These are phyloP conservation scores for Ceriops zippeliana DNA, from an alignment of 345 rosid species.

Conservation along the genomic window DNA sequence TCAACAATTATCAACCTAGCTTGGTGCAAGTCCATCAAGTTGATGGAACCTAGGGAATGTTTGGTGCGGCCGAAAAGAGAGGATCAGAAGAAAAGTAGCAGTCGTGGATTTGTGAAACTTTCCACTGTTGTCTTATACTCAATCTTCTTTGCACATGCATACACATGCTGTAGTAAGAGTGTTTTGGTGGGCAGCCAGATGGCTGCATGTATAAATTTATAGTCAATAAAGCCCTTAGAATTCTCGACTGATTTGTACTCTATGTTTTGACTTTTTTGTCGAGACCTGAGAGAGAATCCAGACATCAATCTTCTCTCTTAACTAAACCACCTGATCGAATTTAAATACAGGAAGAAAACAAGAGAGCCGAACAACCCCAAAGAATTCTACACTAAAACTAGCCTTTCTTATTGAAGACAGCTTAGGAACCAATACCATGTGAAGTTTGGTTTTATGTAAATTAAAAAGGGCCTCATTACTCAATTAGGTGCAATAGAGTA, in stretches of 20 bases:
- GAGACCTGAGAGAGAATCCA: background rate
- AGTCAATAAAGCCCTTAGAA: background rate
- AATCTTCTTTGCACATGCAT: background rate
- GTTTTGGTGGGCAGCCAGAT: constrained; percentile 2
- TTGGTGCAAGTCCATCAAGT: constrained; percentile 34
- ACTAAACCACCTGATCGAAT: constrained; percentile 50
- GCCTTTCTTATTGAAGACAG: constrained; percentile 13
- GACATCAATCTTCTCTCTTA: constrained; percentile 5
- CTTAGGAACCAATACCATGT: constrained; percentile 26
- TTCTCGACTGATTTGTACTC: background rate
- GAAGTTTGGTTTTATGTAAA: constrained; percentile 19
- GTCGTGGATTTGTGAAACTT: background rate
- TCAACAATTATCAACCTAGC: constrained; percentile 24
- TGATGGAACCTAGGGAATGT: background rate
- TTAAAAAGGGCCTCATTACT: constrained; percentile 14
- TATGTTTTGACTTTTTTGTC: background rate
- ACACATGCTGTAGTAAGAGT: background rate
- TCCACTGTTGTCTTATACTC: background rate
- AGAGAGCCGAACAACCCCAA: constrained; percentile 29
- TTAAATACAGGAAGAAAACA: constrained; percentile 49
- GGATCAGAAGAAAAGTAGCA: no score
- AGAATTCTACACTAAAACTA: constrained; percentile 14
- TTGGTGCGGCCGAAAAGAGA: background rate
- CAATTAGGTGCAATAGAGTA: background rate
- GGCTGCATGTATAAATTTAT: background rate